phyloP scores from a whole-genome alignment of 176 grass and related monocot genomes.

The Carex parvula region DNA sequence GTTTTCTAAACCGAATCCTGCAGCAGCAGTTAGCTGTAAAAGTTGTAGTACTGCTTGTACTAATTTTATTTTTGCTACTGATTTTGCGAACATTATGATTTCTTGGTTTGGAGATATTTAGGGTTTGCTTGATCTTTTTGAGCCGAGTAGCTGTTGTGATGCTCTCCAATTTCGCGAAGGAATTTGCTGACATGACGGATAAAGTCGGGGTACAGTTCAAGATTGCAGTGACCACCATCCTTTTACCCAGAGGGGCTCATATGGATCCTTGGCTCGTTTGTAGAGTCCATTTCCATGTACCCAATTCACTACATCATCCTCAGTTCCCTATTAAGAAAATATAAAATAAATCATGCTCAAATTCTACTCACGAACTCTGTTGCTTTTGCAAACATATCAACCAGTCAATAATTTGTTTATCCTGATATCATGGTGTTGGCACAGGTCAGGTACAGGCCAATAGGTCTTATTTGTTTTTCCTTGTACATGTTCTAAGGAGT shows the following conservation, averaged over 20 bases:
- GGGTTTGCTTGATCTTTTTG: constrained; percentile 74
- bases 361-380: neutral
- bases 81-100: neutral
- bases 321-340: constrained; percentile 62
- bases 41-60: constrained; percentile 52
- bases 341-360: neutral
- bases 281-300: constrained; percentile 82
- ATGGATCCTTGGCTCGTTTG: constrained; percentile 84
- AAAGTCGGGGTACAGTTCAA: constrained; percentile 93
- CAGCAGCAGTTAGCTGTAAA: constrained; percentile 87
- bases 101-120: constrained; percentile 37
- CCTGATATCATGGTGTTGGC: neutral
- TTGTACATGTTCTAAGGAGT: neutral
- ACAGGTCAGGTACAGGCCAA: neutral
- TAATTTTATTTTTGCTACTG: constrained; percentile 5
- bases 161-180: constrained; percentile 74
- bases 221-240: constrained; percentile 98
- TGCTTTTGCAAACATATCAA: neutral
- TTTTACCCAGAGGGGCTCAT: constrained; percentile 97
- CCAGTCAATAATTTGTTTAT: neutral
- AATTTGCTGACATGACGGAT: constrained; percentile 86
- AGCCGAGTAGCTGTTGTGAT: constrained; percentile 63
- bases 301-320: constrained; percentile 95
- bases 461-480: neutral
- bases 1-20: constrained; percentile 58